These are phyloP conservation scores for Aegilops speltoides DNA, from an alignment of 176 grass and related monocot species.

Conservation along the genomic window DNA sequence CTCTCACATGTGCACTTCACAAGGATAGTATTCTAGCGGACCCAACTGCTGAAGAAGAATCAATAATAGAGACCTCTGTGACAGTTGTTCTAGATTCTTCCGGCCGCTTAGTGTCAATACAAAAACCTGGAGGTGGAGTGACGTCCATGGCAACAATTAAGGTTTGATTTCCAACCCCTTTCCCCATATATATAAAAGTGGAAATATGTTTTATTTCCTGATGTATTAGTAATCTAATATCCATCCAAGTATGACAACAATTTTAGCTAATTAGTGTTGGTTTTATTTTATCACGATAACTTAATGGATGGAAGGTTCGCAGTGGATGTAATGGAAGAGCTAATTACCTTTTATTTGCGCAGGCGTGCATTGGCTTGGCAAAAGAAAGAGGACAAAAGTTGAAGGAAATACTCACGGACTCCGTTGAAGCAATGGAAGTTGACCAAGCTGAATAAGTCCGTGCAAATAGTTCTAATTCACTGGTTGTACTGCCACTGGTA, in stretches of 20 bases:
- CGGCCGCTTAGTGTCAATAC: constrained; percentile 60
- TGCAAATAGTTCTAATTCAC: constrained; percentile 25
- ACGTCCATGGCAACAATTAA: constrained; percentile 58
- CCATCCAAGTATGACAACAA: neutral
- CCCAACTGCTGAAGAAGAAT: constrained; percentile 87
- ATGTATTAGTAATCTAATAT: neutral
- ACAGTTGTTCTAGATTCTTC: constrained; percentile 77
- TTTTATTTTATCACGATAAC: neutral
- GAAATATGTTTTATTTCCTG: neutral
- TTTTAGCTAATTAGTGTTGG: neutral
- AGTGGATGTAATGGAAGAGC: neutral
- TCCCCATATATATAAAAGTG: neutral
- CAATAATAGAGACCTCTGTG: constrained; percentile 72
- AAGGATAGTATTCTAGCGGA: constrained; percentile 67
- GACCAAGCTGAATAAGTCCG: constrained; percentile 45
- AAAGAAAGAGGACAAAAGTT: constrained; percentile 56
- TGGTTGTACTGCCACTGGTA: neutral
- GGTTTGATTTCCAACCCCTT: constrained; percentile 38
- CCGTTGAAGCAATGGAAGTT: constrained; percentile 62
- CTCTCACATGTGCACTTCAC: constrained; percentile 77
- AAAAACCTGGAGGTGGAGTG: constrained; percentile 72
- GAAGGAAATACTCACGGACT: constrained; percentile 53
- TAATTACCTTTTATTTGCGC: constrained; percentile 17
- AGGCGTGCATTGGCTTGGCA: constrained; percentile 64
- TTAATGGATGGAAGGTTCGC: neutral